Conservation (phyloP, 2,329 filamentous ascomycete genomes). For the Rasamsonia emersonii region DNA sequence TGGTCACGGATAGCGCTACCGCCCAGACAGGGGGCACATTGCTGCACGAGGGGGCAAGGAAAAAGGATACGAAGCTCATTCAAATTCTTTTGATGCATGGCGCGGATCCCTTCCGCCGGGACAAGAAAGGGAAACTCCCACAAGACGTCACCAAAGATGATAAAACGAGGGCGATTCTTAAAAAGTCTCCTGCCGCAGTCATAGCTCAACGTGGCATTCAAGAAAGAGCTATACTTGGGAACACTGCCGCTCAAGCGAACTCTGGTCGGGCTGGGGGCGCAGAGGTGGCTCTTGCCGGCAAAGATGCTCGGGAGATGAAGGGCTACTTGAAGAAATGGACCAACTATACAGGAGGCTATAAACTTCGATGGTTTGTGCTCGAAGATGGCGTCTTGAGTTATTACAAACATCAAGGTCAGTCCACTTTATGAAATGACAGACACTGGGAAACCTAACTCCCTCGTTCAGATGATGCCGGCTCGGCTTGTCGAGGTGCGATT, state of each 20-base stretch:
- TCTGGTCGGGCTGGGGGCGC: slow-evolving; percentile 27
- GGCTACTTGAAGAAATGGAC: slow-evolving; percentile 99
- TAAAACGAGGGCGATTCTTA: slow-evolving; percentile 75
- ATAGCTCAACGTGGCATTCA: slow-evolving; percentile 92
- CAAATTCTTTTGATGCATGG: slow-evolving; percentile 87
- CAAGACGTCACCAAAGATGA: slow-evolving; percentile 97
- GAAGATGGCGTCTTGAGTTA: slow-evolving; percentile 97
- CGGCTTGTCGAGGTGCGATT: slow-evolving; percentile 92
- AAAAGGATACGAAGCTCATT: slow-evolving; percentile 77
- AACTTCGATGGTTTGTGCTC: slow-evolving; percentile 93
- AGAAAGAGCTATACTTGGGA: slow-evolving; percentile 89
- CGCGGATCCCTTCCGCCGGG: slow-evolving; percentile 88
- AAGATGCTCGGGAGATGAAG: slow-evolving; percentile 93
- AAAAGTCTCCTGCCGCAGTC: slow-evolving; percentile 87
- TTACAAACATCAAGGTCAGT: slow-evolving; percentile 81
- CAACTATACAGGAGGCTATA: slow-evolving; percentile 95
- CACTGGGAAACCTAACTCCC: slow-evolving; percentile 4
- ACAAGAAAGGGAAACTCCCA: slow-evolving; percentile 89
- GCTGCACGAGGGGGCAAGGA: slow-evolving; percentile 85
- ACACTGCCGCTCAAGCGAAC: slow-evolving; percentile 50
- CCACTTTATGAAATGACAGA: background rate
- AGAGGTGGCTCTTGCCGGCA: slow-evolving; percentile 55
- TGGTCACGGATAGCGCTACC: slow-evolving; percentile 71
- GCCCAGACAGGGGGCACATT: slow-evolving; percentile 80
- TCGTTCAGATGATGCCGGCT: slow-evolving; percentile 73